Evolutionary conservation across 2,329 filamentous ascomycete species (phyloP).

Genomic region (Fusarium coicis): DNA sequence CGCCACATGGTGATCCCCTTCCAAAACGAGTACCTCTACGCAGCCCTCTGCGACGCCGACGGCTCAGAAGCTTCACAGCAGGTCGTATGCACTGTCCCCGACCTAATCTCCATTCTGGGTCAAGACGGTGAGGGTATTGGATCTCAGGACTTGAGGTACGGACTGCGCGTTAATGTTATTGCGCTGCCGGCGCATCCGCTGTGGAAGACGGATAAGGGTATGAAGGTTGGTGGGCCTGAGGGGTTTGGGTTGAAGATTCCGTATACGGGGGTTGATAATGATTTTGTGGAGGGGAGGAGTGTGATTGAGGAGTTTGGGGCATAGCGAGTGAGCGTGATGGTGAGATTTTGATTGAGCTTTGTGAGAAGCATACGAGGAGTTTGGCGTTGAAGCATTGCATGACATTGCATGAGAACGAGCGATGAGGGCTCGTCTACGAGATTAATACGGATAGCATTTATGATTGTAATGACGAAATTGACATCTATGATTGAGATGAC

Average conservation of each 20-base stretch:
- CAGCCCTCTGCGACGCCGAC: slow-evolving; percentile 47
- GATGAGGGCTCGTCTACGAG: not conserved
- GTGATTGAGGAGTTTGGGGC: slow-evolving; percentile 61
- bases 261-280: slow-evolving; percentile 44
- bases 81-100: slow-evolving; percentile 51
- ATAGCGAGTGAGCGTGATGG: not conserved
- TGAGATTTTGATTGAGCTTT: not conserved
- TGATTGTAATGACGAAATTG: not conserved
- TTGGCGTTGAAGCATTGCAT: not conserved
- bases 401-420: not conserved
- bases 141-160: slow-evolving; percentile 62
- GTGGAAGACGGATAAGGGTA: slow-evolving; percentile 56
- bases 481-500: not conserved
- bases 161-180: slow-evolving; percentile 61
- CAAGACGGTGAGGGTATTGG: slow-evolving; percentile 62
- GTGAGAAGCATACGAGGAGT: not conserved
- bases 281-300: slow-evolving; percentile 59
- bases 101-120: slow-evolving; percentile 52
- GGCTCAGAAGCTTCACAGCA: slow-evolving; percentile 46
- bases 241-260: slow-evolving; percentile 49
- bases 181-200: slow-evolving; percentile 60
- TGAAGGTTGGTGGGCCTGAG: slow-evolving; percentile 50
- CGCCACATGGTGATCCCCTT: slow-evolving; percentile 53
- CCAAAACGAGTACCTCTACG: slow-evolving; percentile 56
- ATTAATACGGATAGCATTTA: not conserved